phyloP scores from a whole-genome alignment of 192 early-diverging fungal species.

The Spizellomyces punctatus region DNA sequence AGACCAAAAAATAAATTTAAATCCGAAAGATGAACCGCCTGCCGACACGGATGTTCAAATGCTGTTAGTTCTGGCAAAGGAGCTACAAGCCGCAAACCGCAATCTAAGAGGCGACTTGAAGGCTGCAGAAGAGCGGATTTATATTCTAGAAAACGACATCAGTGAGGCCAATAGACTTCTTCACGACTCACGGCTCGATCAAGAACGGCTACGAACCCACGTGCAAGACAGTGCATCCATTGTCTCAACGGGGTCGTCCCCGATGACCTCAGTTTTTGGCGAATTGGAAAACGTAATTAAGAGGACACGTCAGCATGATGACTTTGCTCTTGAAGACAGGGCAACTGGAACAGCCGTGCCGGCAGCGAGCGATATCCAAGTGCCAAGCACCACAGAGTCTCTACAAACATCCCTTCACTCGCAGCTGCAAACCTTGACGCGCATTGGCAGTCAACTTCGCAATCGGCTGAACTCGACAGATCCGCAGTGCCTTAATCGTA shows the following conservation, averaged over 20 bases:
- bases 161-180: slow-evolving; percentile 10
- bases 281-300: slow-evolving; percentile 19
- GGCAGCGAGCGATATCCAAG: not conserved
- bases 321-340: too few species aligned
- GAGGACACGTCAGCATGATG: not conserved
- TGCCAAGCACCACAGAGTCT: not conserved
- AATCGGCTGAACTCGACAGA: slow-evolving; percentile 37
- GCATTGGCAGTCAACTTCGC: slow-evolving; percentile 20
- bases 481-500: slow-evolving; percentile 41
- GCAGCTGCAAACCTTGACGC: slow-evolving; percentile 11
- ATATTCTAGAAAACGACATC: not conserved
- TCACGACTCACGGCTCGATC: slow-evolving; percentile 5
- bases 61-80: slow-evolving; percentile 12
- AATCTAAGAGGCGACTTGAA: slow-evolving; percentile 9
- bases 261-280: slow-evolving; percentile 11
- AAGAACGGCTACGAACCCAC: not conserved
- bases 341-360: not conserved
- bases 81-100: slow-evolving; percentile 13
- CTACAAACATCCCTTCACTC: not conserved
- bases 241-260: not conserved
- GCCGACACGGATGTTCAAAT: slow-evolving; percentile 6
- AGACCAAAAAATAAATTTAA: not conserved
- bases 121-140: not conserved
- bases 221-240: not conserved
- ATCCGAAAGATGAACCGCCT: not conserved